Evolutionary conservation across 768 basidiomycete species (phyloP), one percentile per base, ranked within the genome.

Genomic region (Mycena sanguinolenta): DNA sequence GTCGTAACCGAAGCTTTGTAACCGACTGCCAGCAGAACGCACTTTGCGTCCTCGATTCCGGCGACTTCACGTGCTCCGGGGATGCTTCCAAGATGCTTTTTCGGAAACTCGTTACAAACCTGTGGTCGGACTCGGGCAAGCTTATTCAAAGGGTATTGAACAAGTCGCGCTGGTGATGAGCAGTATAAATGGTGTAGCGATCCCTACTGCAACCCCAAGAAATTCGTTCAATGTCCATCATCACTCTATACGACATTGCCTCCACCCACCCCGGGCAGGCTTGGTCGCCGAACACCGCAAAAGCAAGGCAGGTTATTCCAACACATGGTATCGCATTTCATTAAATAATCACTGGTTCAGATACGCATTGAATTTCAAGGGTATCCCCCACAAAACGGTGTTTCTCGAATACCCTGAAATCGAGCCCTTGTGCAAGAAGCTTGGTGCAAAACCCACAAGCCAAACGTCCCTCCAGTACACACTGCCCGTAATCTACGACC

Each of bases 321-420:
- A 8, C 23, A 25, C 34, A 17, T 3, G 6, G 32, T 32, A 14
- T 19, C 7, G 9, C 25, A n/a, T 9, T 12, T 30, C 21, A 67
- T 57, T 54, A n/a, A n/a, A n/a, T n/a, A 28, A 66, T 30, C n/a
- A 19, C 10, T 17, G 9, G 36, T 30, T 25, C 62, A 81, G 81
- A 65, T 82, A 79, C 53, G 73, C 75, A 39, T 73, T 84, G 59
- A 83, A 82, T 66, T 81, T 77, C 74, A 83, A 82, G 75, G 77
- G 75, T 3, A 64, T 82, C 21, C 71, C 83, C 1, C 85, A 85
- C 77, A 82, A 79, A 72, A 88, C 88, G 5, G 81, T 84, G 53
- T 87, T 85, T 84, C 75, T 89, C 63, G 88, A 89, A 66, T 86
- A 82, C 69, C 85, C 85, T 4, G 86, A 90, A 61, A 85, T 91